Conservation (phyloP, 2,329 filamentous ascomycete species). For the Colletotrichum sidae region DNA sequence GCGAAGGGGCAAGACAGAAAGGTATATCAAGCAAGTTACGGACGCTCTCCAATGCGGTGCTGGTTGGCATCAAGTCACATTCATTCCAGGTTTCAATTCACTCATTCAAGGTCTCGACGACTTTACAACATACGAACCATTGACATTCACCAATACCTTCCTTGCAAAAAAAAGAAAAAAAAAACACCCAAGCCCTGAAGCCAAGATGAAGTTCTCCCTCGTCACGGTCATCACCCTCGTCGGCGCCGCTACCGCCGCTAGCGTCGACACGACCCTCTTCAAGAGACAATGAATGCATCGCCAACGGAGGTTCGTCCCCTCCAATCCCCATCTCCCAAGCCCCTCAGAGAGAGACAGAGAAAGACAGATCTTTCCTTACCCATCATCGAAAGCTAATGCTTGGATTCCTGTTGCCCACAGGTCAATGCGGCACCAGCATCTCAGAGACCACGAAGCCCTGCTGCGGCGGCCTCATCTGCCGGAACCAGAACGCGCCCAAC, state of each 20-base stretch:
- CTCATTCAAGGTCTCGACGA: no score
- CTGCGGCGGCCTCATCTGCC: slow-evolving; percentile 27
- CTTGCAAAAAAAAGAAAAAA: not conserved
- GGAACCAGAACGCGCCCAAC: slow-evolving; percentile 5
- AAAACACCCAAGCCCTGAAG: not conserved
- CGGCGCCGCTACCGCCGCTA: slow-evolving; percentile 23
- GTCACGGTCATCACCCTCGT: slow-evolving; percentile 12
- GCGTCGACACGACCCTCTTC: slow-evolving; percentile 24
- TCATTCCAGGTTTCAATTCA: no score
- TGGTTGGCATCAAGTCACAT: no score
- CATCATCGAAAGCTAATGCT: not conserved
- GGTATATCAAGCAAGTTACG: no score
- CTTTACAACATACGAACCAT: not conserved
- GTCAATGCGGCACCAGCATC: slow-evolving; percentile 16
- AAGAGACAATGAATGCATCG: slow-evolving; percentile 30
- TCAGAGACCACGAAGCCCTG: slow-evolving; percentile 15
- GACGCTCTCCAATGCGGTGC: no score
- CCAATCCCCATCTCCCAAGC: not conserved
- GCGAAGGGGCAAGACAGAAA: no score
- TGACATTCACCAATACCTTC: slow-evolving; percentile 4
- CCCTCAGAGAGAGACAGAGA: no score
- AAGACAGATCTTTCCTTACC: no score
- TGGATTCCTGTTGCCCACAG: not conserved
- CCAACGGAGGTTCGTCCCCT: slow-evolving; percentile 4
- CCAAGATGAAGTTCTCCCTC: slow-evolving; percentile 27